These are phyloP conservation scores for Tricholoma terreum DNA, from an alignment of 768 basidiomycete species.

Conservation along the genomic window DNA sequence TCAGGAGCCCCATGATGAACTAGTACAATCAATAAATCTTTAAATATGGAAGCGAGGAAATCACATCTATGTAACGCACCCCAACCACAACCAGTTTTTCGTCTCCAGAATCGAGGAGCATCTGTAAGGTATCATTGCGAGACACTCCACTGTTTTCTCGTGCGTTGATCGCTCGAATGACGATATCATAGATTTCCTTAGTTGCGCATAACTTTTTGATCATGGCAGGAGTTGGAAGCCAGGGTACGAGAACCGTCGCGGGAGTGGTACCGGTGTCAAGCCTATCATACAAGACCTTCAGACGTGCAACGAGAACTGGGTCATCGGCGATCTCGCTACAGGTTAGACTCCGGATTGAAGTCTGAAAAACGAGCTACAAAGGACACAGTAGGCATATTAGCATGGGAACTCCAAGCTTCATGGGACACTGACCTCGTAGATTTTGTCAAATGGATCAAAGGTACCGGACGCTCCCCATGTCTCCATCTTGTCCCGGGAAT, in stretches of 20 bases:
- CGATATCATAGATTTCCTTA: conserved; percentile 72
- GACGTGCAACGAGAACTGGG: conserved; percentile 52
- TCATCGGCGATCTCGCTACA: conserved; percentile 71
- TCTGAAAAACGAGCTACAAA: conserved; percentile 65
- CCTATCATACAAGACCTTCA: conserved; percentile 63
- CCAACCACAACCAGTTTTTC: conserved; percentile 68
- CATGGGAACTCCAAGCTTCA: conserved; percentile 2
- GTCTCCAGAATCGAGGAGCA: conserved; percentile 69
- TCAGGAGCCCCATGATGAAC: conserved; percentile 82
- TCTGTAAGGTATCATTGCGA: conserved; percentile 67
- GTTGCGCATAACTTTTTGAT: conserved; percentile 68
- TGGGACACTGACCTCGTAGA: conserved; percentile 53
- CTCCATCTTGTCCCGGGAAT: conserved; percentile 58
- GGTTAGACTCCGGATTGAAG: conserved; percentile 64
- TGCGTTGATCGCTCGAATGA: conserved; percentile 53
- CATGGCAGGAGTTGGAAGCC: conserved; percentile 75
- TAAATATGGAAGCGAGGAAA: conserved; percentile 1
- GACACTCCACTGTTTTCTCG: conserved; percentile 55
- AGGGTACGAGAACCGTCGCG: conserved; percentile 68
- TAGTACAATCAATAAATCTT: conserved; percentile 22
- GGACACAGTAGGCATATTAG: neutral
- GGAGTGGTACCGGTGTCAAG: conserved; percentile 73
- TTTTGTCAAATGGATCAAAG: conserved; percentile 69
- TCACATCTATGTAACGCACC: conserved; percentile 37
- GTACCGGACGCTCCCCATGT: conserved; percentile 62